Conservation (phyloP, 176 grass and related monocot genomes). For the Phoenix dactylifera region DNA sequence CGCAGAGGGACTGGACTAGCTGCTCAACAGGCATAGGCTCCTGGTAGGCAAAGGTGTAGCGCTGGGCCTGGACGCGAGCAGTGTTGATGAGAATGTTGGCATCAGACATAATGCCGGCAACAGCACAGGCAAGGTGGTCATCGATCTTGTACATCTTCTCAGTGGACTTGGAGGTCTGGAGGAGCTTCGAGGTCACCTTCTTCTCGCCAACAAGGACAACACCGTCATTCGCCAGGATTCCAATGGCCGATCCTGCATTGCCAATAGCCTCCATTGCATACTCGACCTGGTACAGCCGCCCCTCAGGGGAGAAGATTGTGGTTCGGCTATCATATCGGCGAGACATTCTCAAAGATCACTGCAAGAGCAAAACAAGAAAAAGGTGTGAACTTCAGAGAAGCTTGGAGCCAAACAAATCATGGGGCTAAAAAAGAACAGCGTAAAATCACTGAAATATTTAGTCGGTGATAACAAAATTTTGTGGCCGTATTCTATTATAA, state of each 20-base stretch:
- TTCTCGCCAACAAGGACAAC: constrained; percentile 87
- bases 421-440: no score
- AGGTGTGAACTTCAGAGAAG: no score
- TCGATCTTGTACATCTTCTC: constrained; percentile 99
- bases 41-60: constrained; percentile 81
- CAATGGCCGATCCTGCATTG: constrained; percentile 80
- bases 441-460: no score
- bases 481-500: no score
- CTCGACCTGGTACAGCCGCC: constrained; percentile 90
- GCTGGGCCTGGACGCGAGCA: constrained; percentile 85
- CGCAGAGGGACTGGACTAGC: constrained; percentile 84
- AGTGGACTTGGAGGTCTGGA: constrained; percentile 75
- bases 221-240: constrained; percentile 54
- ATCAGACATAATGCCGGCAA: constrained; percentile 94
- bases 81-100: constrained; percentile 96
- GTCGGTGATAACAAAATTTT: no score
- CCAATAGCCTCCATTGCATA: constrained; percentile 97
- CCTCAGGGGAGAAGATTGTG: constrained; percentile 94
- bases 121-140: constrained; percentile 81
- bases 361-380: no score
- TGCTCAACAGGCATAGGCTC: constrained; percentile 91
- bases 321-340: constrained; percentile 93
- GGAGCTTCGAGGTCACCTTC: constrained; percentile 94
- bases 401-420: no score
- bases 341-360: constrained; percentile 35